Conservation (phyloP, 768 basidiomycete species). For the Boletus tomentosulus region DNA sequence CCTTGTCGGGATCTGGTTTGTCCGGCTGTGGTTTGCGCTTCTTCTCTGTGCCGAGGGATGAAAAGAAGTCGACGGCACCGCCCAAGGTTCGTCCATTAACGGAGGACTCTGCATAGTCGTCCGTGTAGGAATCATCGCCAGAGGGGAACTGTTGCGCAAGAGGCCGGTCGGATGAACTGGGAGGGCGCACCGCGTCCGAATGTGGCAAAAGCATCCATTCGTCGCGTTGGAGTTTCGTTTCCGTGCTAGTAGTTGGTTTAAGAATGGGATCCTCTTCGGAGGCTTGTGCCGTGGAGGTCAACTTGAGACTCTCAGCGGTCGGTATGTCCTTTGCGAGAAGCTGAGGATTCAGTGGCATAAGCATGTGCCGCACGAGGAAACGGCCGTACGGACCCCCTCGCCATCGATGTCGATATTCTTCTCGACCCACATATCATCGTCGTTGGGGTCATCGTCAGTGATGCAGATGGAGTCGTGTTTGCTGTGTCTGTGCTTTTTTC, state of each 20-base stretch:
- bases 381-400: conserved; percentile 52
- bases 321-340: conserved; percentile 72
- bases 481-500: conserved; percentile 35
- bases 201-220: conserved; percentile 82
- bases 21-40: conserved; percentile 60
- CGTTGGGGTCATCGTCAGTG: conserved; percentile 69
- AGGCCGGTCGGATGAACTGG: conserved; percentile 27
- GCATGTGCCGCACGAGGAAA: not conserved
- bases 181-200: conserved; percentile 24
- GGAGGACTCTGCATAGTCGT: conserved; percentile 58
- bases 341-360: conserved; percentile 32
- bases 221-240: conserved; percentile 59
- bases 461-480: conserved; percentile 35
- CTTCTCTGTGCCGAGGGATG: conserved; percentile 76
- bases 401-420: conserved; percentile 80
- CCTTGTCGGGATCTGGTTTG: conserved; percentile 69
- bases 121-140: conserved; percentile 53
- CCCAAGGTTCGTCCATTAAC: conserved; percentile 42
- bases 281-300: conserved; percentile 57
- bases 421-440: conserved; percentile 82
- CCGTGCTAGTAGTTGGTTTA: conserved; percentile 44
- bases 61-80: conserved; percentile 85
- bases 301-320: conserved; percentile 62
- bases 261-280: conserved; percentile 42
- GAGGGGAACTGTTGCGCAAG: conserved; percentile 24